Conservation (phyloP, 2,329 filamentous ascomycete species). For the Thelonectria blattea region DNA sequence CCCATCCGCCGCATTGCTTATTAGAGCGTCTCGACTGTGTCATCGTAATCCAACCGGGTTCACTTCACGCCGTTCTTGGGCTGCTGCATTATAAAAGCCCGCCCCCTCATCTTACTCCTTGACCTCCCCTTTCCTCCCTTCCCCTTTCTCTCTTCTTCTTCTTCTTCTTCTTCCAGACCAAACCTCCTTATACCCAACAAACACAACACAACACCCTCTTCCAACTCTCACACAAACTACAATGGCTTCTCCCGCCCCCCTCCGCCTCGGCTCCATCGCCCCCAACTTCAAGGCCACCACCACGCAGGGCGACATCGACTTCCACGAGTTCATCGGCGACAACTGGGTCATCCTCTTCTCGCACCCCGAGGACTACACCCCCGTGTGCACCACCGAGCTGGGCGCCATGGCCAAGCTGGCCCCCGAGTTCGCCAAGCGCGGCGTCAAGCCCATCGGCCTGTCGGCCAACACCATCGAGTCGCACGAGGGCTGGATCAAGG, state of each 20-base stretch:
- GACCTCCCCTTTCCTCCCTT: background rate
- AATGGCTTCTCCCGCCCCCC: slow-evolving; percentile 46
- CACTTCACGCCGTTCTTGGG: background rate
- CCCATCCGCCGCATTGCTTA: background rate
- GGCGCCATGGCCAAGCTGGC: slow-evolving; percentile 90
- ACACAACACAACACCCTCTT: background rate
- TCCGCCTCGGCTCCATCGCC: slow-evolving; percentile 70
- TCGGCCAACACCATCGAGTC: slow-evolving; percentile 84
- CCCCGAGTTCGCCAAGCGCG: slow-evolving; percentile 84
- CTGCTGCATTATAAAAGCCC: slow-evolving; percentile 1
- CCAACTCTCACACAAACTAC: slow-evolving; percentile 16
- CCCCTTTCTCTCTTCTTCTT: background rate
- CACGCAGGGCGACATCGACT: slow-evolving; percentile 78
- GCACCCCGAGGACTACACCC: slow-evolving; percentile 89
- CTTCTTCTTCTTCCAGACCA: slow-evolving; percentile 4
- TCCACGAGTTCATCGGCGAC: slow-evolving; percentile 81
- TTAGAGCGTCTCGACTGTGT: background rate
- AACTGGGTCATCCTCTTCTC: slow-evolving; percentile 85
- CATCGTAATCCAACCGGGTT: background rate
- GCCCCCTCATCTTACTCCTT: slow-evolving; percentile 1
- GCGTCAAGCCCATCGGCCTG: slow-evolving; percentile 90
- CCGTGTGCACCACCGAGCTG: slow-evolving; percentile 94
- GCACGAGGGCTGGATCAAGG: slow-evolving; percentile 89
- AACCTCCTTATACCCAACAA: slow-evolving; percentile 1
- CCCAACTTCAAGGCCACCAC: slow-evolving; percentile 87